Evolutionary conservation across 164 flowering plant genomes (phyloP).

Genomic region (Vitis vinifera): ASM3070453v1 NC_081811.1:2487001-2487500

Average conservation of each 20-base stretch:
- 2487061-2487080: slow-evolving; percentile 54
- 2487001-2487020: background rate
- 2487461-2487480: background rate
- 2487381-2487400: background rate
- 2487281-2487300: background rate
- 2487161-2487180: background rate
- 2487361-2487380: background rate
- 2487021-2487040: background rate
- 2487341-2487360: background rate
- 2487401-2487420: background rate
- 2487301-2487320: background rate
- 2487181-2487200: background rate
- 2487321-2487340: background rate
- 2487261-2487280: background rate
- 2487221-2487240: background rate
- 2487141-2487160: no score
- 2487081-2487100: slow-evolving; percentile 76
- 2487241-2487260: background rate
- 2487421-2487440: background rate
- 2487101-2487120: slow-evolving; percentile 25
- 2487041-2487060: slow-evolving; percentile 58
- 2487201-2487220: background rate
- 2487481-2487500: background rate
- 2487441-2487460: background rate
- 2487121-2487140: no score